phyloP scores from a whole-genome alignment of 2,329 filamentous ascomycete genomes.

The Fusarium armeniacum region DNA sequence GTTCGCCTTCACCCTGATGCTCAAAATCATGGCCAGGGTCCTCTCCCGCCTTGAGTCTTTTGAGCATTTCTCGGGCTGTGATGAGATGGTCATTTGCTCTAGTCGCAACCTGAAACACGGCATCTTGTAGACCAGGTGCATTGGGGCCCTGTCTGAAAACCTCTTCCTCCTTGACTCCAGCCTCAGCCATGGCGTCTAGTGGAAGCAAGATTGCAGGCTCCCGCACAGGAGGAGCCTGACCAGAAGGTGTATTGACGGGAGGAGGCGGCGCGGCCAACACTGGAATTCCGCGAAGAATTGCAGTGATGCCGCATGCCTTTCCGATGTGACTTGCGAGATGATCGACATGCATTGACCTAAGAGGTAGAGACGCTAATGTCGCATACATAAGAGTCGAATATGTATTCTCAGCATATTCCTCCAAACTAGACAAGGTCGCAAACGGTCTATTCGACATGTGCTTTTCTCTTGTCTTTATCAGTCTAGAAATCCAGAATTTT shows the following conservation, averaged over 20 bases:
- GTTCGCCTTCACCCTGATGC: slow-evolving; percentile 82
- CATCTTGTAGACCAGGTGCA: slow-evolving; percentile 87
- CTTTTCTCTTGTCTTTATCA: slow-evolving; percentile 85
- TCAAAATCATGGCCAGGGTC: slow-evolving; percentile 90
- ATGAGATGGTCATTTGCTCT: slow-evolving; percentile 96
- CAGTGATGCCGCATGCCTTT: slow-evolving; percentile 90
- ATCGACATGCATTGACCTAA: slow-evolving; percentile 87
- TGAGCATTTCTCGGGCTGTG: slow-evolving; percentile 91
- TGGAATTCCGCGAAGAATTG: slow-evolving; percentile 88
- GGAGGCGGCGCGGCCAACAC: slow-evolving; percentile 82
- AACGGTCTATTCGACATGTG: slow-evolving; percentile 89
- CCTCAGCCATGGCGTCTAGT: slow-evolving; percentile 88
- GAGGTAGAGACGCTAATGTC: slow-evolving; percentile 81
- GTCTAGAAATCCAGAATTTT: slow-evolving; percentile 80
- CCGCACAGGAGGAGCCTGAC: slow-evolving; percentile 56
- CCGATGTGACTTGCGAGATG: slow-evolving; percentile 96
- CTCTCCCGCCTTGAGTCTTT: slow-evolving; percentile 79
- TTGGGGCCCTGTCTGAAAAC: slow-evolving; percentile 83
- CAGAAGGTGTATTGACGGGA: slow-evolving; percentile 60
- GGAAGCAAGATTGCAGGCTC: slow-evolving; percentile 79
- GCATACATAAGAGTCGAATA: slow-evolving; percentile 94
- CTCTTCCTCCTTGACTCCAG: slow-evolving; percentile 87
- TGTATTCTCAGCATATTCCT: slow-evolving; percentile 93
- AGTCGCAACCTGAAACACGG: slow-evolving; percentile 92
- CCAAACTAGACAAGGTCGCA: slow-evolving; percentile 77